Base-by-base conservation (phyloP, 495 filamentous ascomycete species). In the Tuber melanosporum region DNA sequence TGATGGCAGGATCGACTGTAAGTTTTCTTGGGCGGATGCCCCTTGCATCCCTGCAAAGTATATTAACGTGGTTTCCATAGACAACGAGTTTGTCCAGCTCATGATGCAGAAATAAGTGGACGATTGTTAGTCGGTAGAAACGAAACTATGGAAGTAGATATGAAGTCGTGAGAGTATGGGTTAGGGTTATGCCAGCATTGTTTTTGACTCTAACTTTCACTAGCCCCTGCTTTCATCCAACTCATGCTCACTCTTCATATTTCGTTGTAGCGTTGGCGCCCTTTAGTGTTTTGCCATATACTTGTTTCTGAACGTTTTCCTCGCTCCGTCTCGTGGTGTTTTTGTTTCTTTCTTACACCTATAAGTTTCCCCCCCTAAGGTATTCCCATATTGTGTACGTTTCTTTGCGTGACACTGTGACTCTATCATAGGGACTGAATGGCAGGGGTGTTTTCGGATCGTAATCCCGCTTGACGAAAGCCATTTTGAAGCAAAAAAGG, bases 31-130 rank as follows among this genome's bases (percentile, higher is more conserved):
- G 36, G 49, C 45, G 32, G 39, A 43, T 32, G 20, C 45, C 47
- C 73, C 52, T 46, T 45, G 72, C 17, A 5, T 7, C 42, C 43
- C 17, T 43, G 14, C 43, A 62, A 44, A 74, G 70, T 14, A 45
- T 36, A 72, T 87, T 89, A 82, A 89, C 82, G 1, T 49, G 74
- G 22, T 26, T 39, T 12, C 32, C 47, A 57, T 84, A 99, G 95
- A 99, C 87, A 98, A 99, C 89, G 95, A 99, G 88, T 99, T 99
- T 85, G 95, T 99, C 82, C 95, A 99, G 88, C 91, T 99, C 84
- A 99, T 99, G 95, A 98, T 99, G 95, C 95, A 99, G 91, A 99
- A 99, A 89, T 98, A 93, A 89, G 85, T 74, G 77, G 72, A 43
- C 12, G 15, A 43, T 43, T 5, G 52, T 32, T n/a, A 66, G 57